phyloP scores from a whole-genome alignment of 768 basidiomycete species.

The Psilocybe sp. region DNA sequence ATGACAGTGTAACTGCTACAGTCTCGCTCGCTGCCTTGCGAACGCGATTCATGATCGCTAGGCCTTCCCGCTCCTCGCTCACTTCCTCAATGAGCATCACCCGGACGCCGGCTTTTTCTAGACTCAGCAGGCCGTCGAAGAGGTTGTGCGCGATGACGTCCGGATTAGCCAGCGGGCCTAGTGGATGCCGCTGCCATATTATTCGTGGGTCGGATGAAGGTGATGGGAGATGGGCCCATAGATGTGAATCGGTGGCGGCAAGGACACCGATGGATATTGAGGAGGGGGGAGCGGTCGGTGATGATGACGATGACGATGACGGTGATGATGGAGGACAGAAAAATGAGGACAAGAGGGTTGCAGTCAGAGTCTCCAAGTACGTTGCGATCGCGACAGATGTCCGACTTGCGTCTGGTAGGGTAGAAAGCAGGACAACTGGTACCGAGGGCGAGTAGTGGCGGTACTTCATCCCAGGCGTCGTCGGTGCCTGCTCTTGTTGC shows the following conservation, averaged over 20 bases:
- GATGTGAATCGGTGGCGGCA: conserved; percentile 54
- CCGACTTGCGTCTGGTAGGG: conserved; percentile 32
- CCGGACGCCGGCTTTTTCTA: conserved; percentile 77
- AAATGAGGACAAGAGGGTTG: too few relatives aligned
- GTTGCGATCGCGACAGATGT: conserved; percentile 35
- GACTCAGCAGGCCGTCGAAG: conserved; percentile 81
- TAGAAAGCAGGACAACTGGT: conserved; percentile 75
- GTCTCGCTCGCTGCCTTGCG: conserved; percentile 80
- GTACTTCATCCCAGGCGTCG: conserved; percentile 99
- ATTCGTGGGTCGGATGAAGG: conserved; percentile 32
- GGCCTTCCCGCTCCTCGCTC: conserved; percentile 73
- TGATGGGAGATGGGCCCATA: conserved; percentile 27
- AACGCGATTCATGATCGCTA: conserved; percentile 94
- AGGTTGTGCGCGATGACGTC: conserved; percentile 73
- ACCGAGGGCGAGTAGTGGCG: conserved; percentile 92
- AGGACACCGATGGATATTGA: conserved; percentile 61
- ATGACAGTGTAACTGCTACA: conserved; percentile 28
- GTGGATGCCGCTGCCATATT: conserved; percentile 53
- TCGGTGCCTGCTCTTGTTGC: conserved; percentile 73
- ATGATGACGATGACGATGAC: too few relatives aligned
- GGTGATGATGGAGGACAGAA: too few relatives aligned
- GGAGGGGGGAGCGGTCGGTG: conserved; percentile 15
- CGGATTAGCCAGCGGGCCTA: conserved; percentile 54
- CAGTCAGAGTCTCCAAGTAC: conserved; percentile 29
- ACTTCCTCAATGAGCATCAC: conserved; percentile 86